phyloP scores from a whole-genome alignment of 345 rosid species.

The Populus simonii region DNA sequence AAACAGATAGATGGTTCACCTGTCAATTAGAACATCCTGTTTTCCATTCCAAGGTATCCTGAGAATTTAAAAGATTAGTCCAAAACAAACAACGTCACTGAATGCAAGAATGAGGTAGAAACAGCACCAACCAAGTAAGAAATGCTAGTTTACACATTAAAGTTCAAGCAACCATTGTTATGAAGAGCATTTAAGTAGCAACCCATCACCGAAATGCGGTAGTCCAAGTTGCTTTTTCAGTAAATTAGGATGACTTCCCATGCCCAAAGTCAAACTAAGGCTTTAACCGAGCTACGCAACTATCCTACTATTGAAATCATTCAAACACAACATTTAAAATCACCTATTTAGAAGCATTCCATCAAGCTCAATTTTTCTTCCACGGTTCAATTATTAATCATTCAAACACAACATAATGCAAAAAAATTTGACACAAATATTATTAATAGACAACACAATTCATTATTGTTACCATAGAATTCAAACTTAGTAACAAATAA shows the following conservation, averaged over 20 bases:
- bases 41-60: slow-evolving; percentile 98
- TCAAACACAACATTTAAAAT: too few species aligned
- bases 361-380: background rate
- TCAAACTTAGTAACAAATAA: background rate
- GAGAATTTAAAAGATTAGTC: background rate
- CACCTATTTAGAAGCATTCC: background rate
- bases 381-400: background rate
- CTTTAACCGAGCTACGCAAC: too few species aligned
- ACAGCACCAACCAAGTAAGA: background rate
- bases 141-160: background rate
- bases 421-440: background rate
- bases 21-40: slow-evolving; percentile 76
- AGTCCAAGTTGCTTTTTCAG: too few species aligned
- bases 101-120: background rate
- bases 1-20: slow-evolving; percentile 29
- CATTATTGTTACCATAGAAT: background rate
- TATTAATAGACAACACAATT: background rate
- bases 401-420: background rate
- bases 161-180: background rate
- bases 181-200: background rate
- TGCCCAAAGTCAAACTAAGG: too few species aligned
- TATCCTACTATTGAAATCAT: too few species aligned
- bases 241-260: too few species aligned
- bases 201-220: too few species aligned
- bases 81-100: background rate